Base-by-base conservation (phyloP, 805 yeast genomes). In the Wickerhamomyces silvicola region DNA sequence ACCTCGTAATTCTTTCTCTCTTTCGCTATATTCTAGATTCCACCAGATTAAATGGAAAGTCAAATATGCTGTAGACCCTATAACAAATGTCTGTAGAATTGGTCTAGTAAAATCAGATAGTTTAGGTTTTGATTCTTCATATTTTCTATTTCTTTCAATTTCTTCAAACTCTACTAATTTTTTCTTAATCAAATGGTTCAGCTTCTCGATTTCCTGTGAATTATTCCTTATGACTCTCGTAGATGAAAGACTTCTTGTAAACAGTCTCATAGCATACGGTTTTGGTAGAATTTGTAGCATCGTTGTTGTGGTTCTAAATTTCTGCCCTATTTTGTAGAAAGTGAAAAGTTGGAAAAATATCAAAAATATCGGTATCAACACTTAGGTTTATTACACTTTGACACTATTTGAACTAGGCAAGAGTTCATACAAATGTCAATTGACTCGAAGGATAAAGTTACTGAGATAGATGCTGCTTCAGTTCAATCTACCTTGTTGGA, bases 41-140 rank as follows among this genome's bases (percentile, higher is more conserved):
- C 54, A 48, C 55, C 55, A 50, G 4, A 37, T 22, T 34, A 43
- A 36, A 24, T 48, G 53, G 11, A 39, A 32, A 1, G 48, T 34
- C 15, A 48, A 17, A 22, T 43, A 46, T 5, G 50, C 48, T 2
- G 51, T 43, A 5, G 50, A 46, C 1, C 42, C 51, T 13, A 48
- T 41, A 9, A 41, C 43, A 3, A 48, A 33, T 2, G 50, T 43
- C 27, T 41, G 27, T 7, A 46, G 25, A 10, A 50, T 22, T 1
- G 55, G 55, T 34, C 48, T 46, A 26, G 36, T 35, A 39, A 48
- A 48, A 26, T 43, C 48, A 0, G 53, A 50, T n/a, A 48, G 22
- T 32, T 41, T 45, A 11, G 50, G 51, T 36, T 43, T 45, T 2
- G 38, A 15, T 20, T 35, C 43, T 5, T 32, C 41, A 7, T 30